Conservation (phyloP, 306 rosid genomes). For the Acacia acuminata region DNA sequence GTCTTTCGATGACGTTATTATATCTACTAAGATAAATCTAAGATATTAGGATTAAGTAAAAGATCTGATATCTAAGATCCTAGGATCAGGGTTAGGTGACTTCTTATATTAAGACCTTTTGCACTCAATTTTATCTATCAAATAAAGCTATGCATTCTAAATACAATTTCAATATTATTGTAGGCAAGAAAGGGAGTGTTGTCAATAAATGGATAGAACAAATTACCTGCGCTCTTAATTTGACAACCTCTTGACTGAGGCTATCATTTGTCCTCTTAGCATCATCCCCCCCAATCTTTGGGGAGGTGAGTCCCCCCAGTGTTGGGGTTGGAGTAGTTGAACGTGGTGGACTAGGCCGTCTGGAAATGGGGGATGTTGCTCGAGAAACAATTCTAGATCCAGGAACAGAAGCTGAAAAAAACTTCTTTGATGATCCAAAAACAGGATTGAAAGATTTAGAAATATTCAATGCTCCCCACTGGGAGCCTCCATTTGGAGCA, state of each 20-base stretch:
- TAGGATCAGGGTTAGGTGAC: not conserved
- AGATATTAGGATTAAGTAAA: not conserved
- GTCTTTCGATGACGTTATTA: not conserved
- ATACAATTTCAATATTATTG: not conserved
- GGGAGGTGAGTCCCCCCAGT: constrained; percentile 94
- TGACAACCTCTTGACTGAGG: constrained; percentile 93
- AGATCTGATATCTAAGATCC: not conserved
- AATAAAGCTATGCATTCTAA: not conserved
- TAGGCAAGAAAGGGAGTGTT: constrained; percentile 25
- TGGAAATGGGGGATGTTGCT: constrained; percentile 97
- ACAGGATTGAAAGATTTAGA: constrained; percentile 95
- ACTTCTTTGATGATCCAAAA: constrained; percentile 97
- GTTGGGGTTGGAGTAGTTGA: constrained; percentile 99
- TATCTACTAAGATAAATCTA: not conserved
- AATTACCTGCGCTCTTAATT: constrained; percentile 87
- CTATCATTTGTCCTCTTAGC: constrained; percentile 84
- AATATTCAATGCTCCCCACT: constrained; percentile 88
- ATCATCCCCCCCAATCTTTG: constrained; percentile 85
- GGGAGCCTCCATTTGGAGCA: constrained; percentile 89
- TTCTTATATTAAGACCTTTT: not conserved
- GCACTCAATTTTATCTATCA: not conserved
- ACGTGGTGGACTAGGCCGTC: constrained; percentile 99
- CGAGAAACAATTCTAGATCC: constrained; percentile 99
- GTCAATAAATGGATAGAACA: constrained; percentile 15
- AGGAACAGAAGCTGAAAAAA: constrained; percentile 99